Conservation (phyloP, 108 stramenopile genomes). For the Heterococcus sp. region DNA sequence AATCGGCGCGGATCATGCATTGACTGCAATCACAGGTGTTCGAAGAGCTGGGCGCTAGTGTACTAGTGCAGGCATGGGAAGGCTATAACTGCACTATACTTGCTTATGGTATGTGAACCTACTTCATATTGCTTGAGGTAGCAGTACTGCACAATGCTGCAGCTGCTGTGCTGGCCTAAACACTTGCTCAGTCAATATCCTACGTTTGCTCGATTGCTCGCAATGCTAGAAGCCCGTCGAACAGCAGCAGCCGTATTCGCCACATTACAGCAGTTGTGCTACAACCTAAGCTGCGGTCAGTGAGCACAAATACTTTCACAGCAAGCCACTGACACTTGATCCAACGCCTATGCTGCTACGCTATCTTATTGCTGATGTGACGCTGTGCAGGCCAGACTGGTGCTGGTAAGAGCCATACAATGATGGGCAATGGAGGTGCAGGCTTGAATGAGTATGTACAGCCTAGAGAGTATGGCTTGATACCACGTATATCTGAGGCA, state of each 20-base stretch:
- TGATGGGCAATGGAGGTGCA: conserved; percentile 29
- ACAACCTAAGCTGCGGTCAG: neutral
- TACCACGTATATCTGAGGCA: conserved; percentile 22
- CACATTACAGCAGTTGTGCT: neutral
- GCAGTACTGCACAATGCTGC: neutral
- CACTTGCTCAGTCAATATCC: neutral
- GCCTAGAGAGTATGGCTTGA: conserved; percentile 27
- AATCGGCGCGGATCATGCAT: too few relatives aligned
- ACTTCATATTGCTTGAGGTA: neutral
- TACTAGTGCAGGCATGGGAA: conserved; percentile 10
- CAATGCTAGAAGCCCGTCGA: neutral
- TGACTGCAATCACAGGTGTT: too few relatives aligned
- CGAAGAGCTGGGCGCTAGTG: conserved; percentile 7
- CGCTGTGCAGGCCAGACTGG: conserved; percentile 6
- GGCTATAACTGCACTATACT: conserved; percentile 56
- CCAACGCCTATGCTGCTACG: neutral
- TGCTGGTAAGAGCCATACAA: conserved; percentile 41
- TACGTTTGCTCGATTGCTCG: neutral
- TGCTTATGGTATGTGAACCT: conserved; percentile 70
- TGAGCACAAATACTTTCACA: neutral
- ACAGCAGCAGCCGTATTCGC: neutral
- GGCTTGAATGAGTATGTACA: too few relatives aligned
- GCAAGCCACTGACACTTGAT: neutral
- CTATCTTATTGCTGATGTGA: neutral
- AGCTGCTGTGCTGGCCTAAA: neutral